Base-by-base conservation (phyloP, 768 basidiomycete species). In the Lanmaoa rubissima region DNA sequence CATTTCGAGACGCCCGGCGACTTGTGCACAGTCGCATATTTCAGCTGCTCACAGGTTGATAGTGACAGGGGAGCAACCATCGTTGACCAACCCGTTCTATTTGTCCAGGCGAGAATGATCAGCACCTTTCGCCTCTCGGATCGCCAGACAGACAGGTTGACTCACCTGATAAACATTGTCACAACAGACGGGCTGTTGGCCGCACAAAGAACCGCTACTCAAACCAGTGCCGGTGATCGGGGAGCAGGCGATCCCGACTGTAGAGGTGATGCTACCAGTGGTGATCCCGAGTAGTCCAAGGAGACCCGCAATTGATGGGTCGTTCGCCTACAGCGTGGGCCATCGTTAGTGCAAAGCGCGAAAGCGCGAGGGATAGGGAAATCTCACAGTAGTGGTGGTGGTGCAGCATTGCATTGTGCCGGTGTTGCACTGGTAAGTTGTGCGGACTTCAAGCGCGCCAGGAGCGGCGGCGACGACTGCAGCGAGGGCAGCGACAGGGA, bases 141-240 rank as follows among this genome's bases (percentile, higher is more conserved):
- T 4, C 2, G 4, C 13, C 36, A 24, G 35, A 9, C 5, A 26
- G 28, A 49, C 11, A 21, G 2, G 11, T 1, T 3, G 11, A 35
- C 63, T 60, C 12, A 66, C 65, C 31, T 32, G 31, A 9, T 32
- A 9, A 47, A 59, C 4, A 11, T 21, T 47, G 3, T 31, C 49
- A 48, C 65, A 66, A 31, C 66, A 66, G 31, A 68, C 60, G 0
- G 66, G 19, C 40, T 68, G 48, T 19, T 54, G 36, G 14, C 38
- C 32, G 36, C 66, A 67, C 1, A 14, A 1, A 1, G 53, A 35
- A 11, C 52, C 61, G 1, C 19, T 53, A 11, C 54, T 63, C 0
- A n/a, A 2, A 0, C 51, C 48, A 0, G 35, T 1, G 1, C 6
- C 36, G 2, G 40, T 50, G 44, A 55, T 14, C 0, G 60, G 49